phyloP scores from a whole-genome alignment of 2,329 filamentous ascomycete genomes.

The Diaporthe ilicicola region DNA sequence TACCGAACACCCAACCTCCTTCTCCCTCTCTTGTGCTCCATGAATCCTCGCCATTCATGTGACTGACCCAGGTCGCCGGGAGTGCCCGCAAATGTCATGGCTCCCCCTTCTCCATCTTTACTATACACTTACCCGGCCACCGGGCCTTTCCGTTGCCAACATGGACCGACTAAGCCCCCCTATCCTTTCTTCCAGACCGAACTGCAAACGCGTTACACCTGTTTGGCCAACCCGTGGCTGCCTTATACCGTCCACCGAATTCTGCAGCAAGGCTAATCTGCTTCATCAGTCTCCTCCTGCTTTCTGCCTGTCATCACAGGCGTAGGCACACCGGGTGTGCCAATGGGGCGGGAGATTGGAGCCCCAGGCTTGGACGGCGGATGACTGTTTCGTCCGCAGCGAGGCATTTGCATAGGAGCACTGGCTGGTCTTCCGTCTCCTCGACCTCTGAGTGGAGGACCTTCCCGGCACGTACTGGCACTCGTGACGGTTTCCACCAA shows the following conservation, averaged over 20 bases:
- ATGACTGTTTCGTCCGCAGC: conserved; percentile 24
- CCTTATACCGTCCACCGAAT: conserved; percentile 14
- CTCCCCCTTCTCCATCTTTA: conserved; percentile 2
- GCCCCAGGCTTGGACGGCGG: background rate
- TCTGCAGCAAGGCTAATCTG: background rate
- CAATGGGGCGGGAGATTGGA: background rate
- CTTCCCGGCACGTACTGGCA: background rate
- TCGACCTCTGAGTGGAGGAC: conserved; percentile 13
- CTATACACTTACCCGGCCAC: background rate
- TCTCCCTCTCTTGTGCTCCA: background rate
- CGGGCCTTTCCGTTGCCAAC: background rate
- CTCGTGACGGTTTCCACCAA: background rate
- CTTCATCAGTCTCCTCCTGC: background rate
- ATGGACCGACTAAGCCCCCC: background rate
- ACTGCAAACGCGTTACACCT: conserved; percentile 2
- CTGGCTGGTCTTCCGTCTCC: background rate
- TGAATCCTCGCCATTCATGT: background rate
- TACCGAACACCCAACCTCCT: background rate
- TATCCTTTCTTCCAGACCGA: conserved; percentile 3
- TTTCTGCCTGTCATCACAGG: conserved; percentile 19
- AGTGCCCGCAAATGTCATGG: background rate
- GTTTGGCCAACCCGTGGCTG: conserved; percentile 11
- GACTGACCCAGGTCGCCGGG: background rate
- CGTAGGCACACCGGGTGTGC: background rate
- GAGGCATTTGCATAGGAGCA: conserved; percentile 11